Percentiles rank a stretch among this genome's conserved stretches.
phyloP scores from a whole-genome alignment of 2,329 filamentous ascomycete genomes.

The Coniosporium tulheliwenetii region DNA sequence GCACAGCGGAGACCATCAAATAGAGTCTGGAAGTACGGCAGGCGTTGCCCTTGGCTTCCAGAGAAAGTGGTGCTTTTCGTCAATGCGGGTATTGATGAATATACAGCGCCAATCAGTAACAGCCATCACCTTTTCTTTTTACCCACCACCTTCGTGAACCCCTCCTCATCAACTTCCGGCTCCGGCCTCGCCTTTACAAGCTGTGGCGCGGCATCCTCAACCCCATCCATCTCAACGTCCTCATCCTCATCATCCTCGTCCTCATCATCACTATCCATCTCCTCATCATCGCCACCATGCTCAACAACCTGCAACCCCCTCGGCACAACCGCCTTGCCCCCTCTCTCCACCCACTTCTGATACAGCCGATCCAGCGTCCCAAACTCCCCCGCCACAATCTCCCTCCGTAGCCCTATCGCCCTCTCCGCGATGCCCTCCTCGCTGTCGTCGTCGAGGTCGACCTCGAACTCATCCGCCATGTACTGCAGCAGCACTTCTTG shows the following conservation, averaged over 20 bases:
- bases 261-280: constrained; percentile 34
- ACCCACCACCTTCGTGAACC: constrained; percentile 21
- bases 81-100: no score
- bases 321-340: constrained; percentile 38
- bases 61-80: no score
- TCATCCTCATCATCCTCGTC: constrained; percentile 38
- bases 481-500: constrained; percentile 77
- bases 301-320: constrained; percentile 29
- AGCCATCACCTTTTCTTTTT: constrained; percentile 18
- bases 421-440: constrained; percentile 56
- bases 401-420: constrained; percentile 52
- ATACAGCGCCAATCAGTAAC: not conserved
- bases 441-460: constrained; percentile 80
- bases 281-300: constrained; percentile 37
- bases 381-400: constrained; percentile 51
- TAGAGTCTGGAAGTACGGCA: no score
- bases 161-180: constrained; percentile 32
- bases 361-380: constrained; percentile 49
- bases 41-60: no score
- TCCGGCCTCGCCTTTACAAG: constrained; percentile 44
- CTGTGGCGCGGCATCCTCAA: constrained; percentile 45
- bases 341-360: constrained; percentile 44
- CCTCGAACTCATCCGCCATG: constrained; percentile 92
- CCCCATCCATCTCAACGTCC: constrained; percentile 35
- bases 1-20: no score